Percentiles rank a stretch among this genome's conserved stretches.
Conservation (phyloP, 352 stramenopile species). For the Pythium grandisporangium region DNA sequence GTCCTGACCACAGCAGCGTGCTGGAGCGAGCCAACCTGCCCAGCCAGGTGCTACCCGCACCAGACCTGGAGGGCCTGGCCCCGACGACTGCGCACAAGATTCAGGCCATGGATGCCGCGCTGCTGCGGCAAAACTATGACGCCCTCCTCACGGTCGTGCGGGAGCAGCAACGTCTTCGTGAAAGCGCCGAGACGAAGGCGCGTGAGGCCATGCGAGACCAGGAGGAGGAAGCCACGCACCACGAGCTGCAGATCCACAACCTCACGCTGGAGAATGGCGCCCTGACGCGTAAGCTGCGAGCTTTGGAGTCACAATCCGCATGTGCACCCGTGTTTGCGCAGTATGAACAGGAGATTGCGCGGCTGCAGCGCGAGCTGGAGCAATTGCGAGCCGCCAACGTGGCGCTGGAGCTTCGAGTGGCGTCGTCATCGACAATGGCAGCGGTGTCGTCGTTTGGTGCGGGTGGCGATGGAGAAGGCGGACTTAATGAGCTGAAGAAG, state of each 20-base stretch:
- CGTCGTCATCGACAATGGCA: neutral
- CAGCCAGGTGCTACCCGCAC: constrained; percentile 17
- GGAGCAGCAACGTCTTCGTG: constrained; percentile 55
- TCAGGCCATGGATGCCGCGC: constrained; percentile 40
- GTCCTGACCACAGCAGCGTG: too few relatives aligned
- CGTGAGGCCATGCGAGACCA: constrained; percentile 32
- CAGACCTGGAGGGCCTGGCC: constrained; percentile 51
- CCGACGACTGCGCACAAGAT: constrained; percentile 31
- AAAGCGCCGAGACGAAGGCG: constrained; percentile 32
- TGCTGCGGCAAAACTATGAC: constrained; percentile 76
- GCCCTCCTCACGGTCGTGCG: constrained; percentile 63
- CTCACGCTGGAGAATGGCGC: constrained; percentile 57
- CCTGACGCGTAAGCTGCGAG: constrained; percentile 57
- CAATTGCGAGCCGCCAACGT: constrained; percentile 54
- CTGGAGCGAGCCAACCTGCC: constrained; percentile 17
- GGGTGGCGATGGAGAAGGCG: constrained; percentile 6
- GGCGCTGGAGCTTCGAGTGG: constrained; percentile 36
- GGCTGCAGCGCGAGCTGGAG: constrained; percentile 41
- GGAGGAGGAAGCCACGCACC: constrained; percentile 39
- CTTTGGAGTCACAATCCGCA: constrained; percentile 38
- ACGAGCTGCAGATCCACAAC: constrained; percentile 70
- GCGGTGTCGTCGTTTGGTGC: neutral
- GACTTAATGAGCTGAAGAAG: constrained; percentile 48
- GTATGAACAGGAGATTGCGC: constrained; percentile 56
- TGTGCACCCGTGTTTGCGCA: constrained; percentile 54